Percentiles rank a stretch among this genome's conserved stretches.
Evolutionary conservation across 768 basidiomycete genomes (phyloP).

Genomic region (Porphyrellus cyaneotinctus): DNA sequence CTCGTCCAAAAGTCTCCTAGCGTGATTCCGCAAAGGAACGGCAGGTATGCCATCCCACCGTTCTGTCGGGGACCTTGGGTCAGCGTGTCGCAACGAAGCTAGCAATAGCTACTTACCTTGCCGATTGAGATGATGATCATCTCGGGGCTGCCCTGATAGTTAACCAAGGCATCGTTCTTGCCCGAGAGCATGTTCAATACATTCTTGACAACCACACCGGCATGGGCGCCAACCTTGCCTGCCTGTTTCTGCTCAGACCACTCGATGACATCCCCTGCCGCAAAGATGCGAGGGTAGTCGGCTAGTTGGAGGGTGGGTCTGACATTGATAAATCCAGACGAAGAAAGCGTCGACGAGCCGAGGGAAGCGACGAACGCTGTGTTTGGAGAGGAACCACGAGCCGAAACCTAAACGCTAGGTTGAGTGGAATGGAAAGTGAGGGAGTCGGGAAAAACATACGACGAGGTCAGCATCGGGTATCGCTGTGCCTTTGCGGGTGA

Average conservation of each 20-base stretch:
- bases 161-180: slow-evolving; percentile 28
- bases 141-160: slow-evolving; percentile 50
- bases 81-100: background rate
- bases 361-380: slow-evolving; percentile 53
- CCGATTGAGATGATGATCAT: slow-evolving; percentile 53
- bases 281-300: slow-evolving; percentile 53
- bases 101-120: slow-evolving; percentile 36
- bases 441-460: slow-evolving; percentile 34
- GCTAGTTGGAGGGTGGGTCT: slow-evolving; percentile 54
- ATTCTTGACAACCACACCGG: slow-evolving; percentile 44
- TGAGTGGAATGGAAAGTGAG: background rate
- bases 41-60: slow-evolving; percentile 38
- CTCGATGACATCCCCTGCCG: slow-evolving; percentile 61
- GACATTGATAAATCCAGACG: slow-evolving; percentile 46
- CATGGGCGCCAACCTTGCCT: slow-evolving; percentile 46
- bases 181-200: slow-evolving; percentile 42
- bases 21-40: slow-evolving; percentile 42
- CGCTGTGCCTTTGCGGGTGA: slow-evolving; percentile 47
- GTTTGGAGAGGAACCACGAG: slow-evolving; percentile 41
- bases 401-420: slow-evolving; percentile 18
- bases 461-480: slow-evolving; percentile 53
- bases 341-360: slow-evolving; percentile 32
- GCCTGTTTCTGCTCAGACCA: slow-evolving; percentile 61
- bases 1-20: slow-evolving; percentile 42
- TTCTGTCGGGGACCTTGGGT: slow-evolving; percentile 25